Conservation (phyloP, 2,329 filamentous ascomycete genomes). For the Tolypocladium sp. region DNA sequence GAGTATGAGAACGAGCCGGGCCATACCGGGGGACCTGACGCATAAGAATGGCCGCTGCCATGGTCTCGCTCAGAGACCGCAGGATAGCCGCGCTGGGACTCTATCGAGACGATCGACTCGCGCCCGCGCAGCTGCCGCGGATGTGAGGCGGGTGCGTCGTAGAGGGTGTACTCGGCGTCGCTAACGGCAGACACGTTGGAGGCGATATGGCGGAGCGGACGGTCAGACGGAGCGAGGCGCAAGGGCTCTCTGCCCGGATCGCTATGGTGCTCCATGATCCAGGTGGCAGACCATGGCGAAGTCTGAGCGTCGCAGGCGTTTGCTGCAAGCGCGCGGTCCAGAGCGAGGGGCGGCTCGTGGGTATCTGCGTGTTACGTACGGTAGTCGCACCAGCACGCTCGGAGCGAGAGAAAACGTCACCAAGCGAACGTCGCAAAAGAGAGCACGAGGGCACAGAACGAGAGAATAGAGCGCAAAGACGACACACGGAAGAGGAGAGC, state of each 20-base stretch:
- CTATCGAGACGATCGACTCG: constrained; percentile 9
- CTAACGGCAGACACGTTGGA: constrained; percentile 24
- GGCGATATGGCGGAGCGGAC: constrained; percentile 18
- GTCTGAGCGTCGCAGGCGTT: background rate
- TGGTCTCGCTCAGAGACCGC: constrained; percentile 9
- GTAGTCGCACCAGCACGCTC: background rate
- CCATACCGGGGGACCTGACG: constrained; percentile 11
- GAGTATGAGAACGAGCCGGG: constrained; percentile 18
- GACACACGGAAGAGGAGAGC: background rate
- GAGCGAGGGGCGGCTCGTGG: background rate
- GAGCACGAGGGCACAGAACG: background rate
- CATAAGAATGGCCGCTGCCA: constrained; percentile 10
- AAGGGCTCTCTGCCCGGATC: constrained; percentile 18
- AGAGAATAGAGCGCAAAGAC: background rate
- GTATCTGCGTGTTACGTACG: background rate
- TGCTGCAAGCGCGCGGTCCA: background rate
- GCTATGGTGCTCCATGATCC: constrained; percentile 21
- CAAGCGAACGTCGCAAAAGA: background rate
- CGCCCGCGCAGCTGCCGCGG: constrained; percentile 17
- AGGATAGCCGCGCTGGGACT: constrained; percentile 2
- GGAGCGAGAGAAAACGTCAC: background rate
- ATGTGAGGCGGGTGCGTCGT: constrained; percentile 12
- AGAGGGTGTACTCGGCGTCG: constrained; percentile 15
- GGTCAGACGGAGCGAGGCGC: constrained; percentile 4
- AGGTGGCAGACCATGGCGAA: constrained; percentile 12